Base-by-base conservation (phyloP, 2,329 filamentous ascomycete genomes). In the Lachnellula cervina region DNA sequence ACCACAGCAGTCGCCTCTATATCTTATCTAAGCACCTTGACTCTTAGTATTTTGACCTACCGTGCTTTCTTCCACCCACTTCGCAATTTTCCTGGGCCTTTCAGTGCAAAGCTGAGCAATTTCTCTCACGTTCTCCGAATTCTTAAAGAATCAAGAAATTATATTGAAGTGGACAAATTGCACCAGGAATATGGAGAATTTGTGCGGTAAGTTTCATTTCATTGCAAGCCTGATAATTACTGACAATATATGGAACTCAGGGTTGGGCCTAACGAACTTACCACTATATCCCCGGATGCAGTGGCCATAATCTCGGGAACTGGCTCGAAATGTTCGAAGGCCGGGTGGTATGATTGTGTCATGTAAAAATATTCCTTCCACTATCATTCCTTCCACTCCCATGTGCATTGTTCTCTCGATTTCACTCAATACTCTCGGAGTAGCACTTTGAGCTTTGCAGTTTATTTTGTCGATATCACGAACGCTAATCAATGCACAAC, bases 31-130 rank as follows among this genome's bases (percentile, higher is more conserved):
- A 35, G 40, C 2, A 47, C 44, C 3, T 50, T 64, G 16, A 79
- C 62, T 79, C 80, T 0, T 53, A 73, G 79, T 9, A 77, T 83
- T 69, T 69, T 83, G 25, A 74, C 77, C 50, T 81, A 84, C 61
- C 64, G 83, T 5, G 76, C 79, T 0, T 76, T 83, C 73, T 74
- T 66, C 68, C 66, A 50, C 64, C 68, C 46, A 38, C 64, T 72
- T 49, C 65, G 51, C 14, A 49, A 49, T 11, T 70, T 69, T 25
- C 64, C 67, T 8, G 67, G 66, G 3, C 67, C 67, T 0, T 55
- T 60, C 2, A 25, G 46, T 4, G 61, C 61, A 5, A 62, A 59
- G 21, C 37, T 67, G 1, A 56, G 58, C 0, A 67, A 66, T 16
- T 52, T 68, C 14, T 60, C 49, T 54, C 64, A 63, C 44, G 37